Conservation (phyloP, 1,139 yeast genomes). For the Candida sojae region DNA sequence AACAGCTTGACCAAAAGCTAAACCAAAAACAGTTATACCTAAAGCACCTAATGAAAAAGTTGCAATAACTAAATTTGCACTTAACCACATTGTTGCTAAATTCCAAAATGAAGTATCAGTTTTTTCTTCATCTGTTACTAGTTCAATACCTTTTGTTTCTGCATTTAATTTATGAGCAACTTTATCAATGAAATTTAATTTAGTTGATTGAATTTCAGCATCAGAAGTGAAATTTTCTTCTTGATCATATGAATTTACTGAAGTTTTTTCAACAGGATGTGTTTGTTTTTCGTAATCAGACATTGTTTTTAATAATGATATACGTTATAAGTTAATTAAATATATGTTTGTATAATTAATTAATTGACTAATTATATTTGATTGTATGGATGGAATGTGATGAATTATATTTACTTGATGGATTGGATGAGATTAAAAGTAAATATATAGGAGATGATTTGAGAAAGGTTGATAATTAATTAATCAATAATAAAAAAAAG, state of each 20-base stretch:
- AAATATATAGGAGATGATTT: slow-evolving; percentile 15
- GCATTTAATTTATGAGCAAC: slow-evolving; percentile 44
- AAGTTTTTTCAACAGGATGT: slow-evolving; percentile 8
- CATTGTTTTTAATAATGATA: neutral
- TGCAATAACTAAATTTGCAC: slow-evolving; percentile 88
- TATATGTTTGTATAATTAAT: neutral
- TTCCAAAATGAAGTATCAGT: slow-evolving; percentile 60
- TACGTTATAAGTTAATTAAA: neutral
- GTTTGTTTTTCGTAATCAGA: slow-evolving; percentile 7
- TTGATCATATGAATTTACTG: slow-evolving; percentile 10
- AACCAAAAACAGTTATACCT: slow-evolving; percentile 58
- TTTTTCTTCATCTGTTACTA: slow-evolving; percentile 68
- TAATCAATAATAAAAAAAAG: neutral
- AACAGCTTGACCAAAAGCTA: slow-evolving; percentile 67
- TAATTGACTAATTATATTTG: neutral
- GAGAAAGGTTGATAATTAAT: neutral
- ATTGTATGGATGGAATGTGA: slow-evolving; percentile 10
- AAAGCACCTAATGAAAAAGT: slow-evolving; percentile 81
- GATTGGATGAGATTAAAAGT: slow-evolving; percentile 1
- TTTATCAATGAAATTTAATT: slow-evolving; percentile 21
- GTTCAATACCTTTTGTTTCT: slow-evolving; percentile 71
- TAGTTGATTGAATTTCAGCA: slow-evolving; percentile 12
- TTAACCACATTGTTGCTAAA: slow-evolving; percentile 91
- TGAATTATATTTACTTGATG: slow-evolving; percentile 10
- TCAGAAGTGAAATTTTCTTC: slow-evolving; percentile 8